These are phyloP conservation scores for Rhodotorula sphaerocarpa DNA, from an alignment of 768 basidiomycete species.

Conservation along the genomic window DNA sequence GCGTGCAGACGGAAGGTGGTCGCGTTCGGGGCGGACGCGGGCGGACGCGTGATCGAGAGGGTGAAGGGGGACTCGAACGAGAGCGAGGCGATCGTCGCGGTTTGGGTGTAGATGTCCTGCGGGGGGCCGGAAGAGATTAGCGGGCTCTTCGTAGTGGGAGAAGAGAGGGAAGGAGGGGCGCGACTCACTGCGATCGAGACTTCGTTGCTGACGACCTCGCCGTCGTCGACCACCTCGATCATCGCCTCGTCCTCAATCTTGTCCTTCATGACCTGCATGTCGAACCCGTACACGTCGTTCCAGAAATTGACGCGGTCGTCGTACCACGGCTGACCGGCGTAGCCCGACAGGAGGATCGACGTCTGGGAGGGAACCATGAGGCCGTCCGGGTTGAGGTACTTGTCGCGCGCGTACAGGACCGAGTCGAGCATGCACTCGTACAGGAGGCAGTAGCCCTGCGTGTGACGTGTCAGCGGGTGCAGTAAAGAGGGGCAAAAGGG, in stretches of 20 bases:
- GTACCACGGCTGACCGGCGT: slow-evolving; percentile 63
- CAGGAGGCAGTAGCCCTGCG: slow-evolving; percentile 46
- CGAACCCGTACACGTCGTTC: slow-evolving; percentile 87
- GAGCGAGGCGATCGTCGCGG: slow-evolving; percentile 60
- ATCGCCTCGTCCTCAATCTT: slow-evolving; percentile 72
- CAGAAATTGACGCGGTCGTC: slow-evolving; percentile 83
- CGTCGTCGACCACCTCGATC: slow-evolving; percentile 65
- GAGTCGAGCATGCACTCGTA: slow-evolving; percentile 99
- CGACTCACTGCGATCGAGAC: slow-evolving; percentile 57
- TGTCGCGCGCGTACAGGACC: slow-evolving; percentile 76
- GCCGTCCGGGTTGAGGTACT: slow-evolving; percentile 57
- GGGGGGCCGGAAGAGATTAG: slow-evolving; percentile 1
- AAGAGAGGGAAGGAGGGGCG: not conserved
- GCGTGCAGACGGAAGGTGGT: slow-evolving; percentile 55
- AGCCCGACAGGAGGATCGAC: slow-evolving; percentile 72
- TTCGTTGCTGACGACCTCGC: slow-evolving; percentile 59
- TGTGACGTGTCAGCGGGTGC: too few relatives aligned
- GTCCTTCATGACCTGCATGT: slow-evolving; percentile 70
- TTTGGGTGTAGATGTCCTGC: slow-evolving; percentile 67
- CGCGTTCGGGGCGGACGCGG: slow-evolving; percentile 42
- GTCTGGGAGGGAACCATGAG: slow-evolving; percentile 87
- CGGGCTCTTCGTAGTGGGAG: not conserved
- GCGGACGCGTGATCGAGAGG: slow-evolving; percentile 46
- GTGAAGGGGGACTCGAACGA: slow-evolving; percentile 71
- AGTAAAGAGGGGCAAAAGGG: not conserved